These are phyloP conservation scores for Inosperma sp. DNA, from an alignment of 768 basidiomycete species.

Conservation along the genomic window DNA sequence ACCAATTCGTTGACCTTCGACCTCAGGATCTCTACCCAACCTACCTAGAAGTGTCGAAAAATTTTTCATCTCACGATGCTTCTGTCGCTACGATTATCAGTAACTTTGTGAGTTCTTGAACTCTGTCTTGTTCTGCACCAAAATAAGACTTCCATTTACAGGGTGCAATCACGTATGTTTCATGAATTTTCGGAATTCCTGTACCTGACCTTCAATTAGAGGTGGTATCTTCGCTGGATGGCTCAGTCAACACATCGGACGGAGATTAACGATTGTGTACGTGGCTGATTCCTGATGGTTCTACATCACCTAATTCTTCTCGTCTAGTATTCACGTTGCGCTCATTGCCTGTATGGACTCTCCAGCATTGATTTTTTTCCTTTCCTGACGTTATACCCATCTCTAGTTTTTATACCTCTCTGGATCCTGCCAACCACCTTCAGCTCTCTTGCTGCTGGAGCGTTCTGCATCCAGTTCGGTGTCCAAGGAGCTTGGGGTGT, in stretches of 20 bases:
- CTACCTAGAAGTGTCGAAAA: constrained; percentile 60
- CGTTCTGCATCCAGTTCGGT: constrained; percentile 82
- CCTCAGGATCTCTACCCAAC: constrained; percentile 70
- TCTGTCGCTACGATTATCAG: constrained; percentile 80
- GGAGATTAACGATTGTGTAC: constrained; percentile 72
- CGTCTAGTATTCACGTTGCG: constrained; percentile 45
- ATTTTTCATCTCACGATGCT: constrained; percentile 50
- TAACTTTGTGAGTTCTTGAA: constrained; percentile 43
- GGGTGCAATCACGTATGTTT: constrained; percentile 36
- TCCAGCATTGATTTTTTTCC: background rate
- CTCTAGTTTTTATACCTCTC: constrained; percentile 56
- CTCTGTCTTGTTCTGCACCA: background rate
- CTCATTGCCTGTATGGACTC: constrained; percentile 43
- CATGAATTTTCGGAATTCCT: background rate
- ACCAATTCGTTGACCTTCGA: background rate
- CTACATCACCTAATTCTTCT: constrained; percentile 3
- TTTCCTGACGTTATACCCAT: background rate
- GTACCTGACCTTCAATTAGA: constrained; percentile 23
- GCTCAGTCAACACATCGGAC: constrained; percentile 70
- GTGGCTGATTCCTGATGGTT: constrained; percentile 14
- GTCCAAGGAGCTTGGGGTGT: constrained; percentile 92
- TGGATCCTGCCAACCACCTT: constrained; percentile 81
- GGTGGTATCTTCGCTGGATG: constrained; percentile 75
- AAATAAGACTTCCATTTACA: constrained; percentile 12
- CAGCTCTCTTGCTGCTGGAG: constrained; percentile 68